A percentile compares a stretch with the other conserved stretches of the same genome.
Conservation (phyloP, 1,284 basidiomycete species). For the Pulveroboletus sp. region DNA sequence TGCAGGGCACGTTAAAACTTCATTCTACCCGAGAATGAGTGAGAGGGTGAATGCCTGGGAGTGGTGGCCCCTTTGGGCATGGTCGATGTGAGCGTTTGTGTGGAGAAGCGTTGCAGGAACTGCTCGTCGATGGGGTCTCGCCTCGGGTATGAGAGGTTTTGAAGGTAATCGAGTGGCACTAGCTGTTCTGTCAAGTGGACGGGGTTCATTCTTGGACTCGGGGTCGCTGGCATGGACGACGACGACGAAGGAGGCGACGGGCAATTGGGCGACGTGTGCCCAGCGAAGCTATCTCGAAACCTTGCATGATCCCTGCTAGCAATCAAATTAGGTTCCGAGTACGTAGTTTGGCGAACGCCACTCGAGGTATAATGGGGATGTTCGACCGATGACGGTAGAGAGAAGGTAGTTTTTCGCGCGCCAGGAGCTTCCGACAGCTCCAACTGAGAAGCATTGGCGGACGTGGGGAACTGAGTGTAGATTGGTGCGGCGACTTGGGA, state of each 20-base stretch:
- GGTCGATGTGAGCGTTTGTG: slow-evolving; percentile 27
- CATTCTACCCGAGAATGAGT: slow-evolving; percentile 36
- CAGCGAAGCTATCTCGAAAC: slow-evolving; percentile 20
- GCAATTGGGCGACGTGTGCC: slow-evolving; percentile 15
- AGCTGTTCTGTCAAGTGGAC: slow-evolving; percentile 42
- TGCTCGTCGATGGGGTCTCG: slow-evolving; percentile 62
- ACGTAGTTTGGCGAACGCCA: slow-evolving; percentile 34
- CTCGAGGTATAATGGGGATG: slow-evolving; percentile 26
- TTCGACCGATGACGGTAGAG: slow-evolving; percentile 33
- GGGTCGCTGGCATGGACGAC: slow-evolving; percentile 35
- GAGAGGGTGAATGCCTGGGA: slow-evolving; percentile 19
- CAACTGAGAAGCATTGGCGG: slow-evolving; percentile 30
- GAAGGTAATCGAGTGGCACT: slow-evolving; percentile 62
- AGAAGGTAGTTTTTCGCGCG: slow-evolving; percentile 33
- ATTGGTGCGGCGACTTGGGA: slow-evolving; percentile 24
- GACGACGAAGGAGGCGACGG: slow-evolving; percentile 35
- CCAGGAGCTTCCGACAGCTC: slow-evolving; percentile 24
- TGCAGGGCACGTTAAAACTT: slow-evolving; percentile 10
- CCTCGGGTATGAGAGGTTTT: slow-evolving; percentile 48
- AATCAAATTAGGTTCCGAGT: slow-evolving; percentile 35
- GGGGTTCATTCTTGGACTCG: slow-evolving; percentile 34
- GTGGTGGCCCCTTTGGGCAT: slow-evolving; percentile 20
- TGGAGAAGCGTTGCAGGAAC: slow-evolving; percentile 53
- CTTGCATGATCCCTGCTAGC: slow-evolving; percentile 23
- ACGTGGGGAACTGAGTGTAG: slow-evolving; percentile 38